A percentile compares a stretch with the other conserved stretches of the same genome.
phyloP scores from a whole-genome alignment of 768 basidiomycete genomes.

The Tulasnella calospora region DNA sequence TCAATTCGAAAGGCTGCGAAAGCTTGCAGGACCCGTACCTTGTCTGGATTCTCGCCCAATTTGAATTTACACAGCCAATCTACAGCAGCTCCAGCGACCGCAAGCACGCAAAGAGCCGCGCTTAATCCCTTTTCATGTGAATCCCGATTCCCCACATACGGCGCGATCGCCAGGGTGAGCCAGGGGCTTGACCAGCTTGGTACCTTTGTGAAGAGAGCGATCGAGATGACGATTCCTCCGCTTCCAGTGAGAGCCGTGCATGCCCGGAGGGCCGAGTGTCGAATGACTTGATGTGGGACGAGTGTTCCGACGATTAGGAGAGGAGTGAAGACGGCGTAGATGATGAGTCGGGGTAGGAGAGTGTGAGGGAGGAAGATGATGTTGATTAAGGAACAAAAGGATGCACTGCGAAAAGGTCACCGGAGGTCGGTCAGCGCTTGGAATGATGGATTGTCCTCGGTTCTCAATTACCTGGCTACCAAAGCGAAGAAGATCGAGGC shows the following conservation, averaged over 20 bases:
- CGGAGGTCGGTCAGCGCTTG: background rate
- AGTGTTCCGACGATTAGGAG: constrained; percentile 43
- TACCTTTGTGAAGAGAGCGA: constrained; percentile 48
- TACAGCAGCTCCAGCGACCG: constrained; percentile 43
- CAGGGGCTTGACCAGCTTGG: constrained; percentile 53
- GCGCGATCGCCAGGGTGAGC: constrained; percentile 61
- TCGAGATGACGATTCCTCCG: constrained; percentile 51
- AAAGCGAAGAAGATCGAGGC: constrained; percentile 49
- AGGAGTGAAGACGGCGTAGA: constrained; percentile 40
- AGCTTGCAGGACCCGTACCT: constrained; percentile 43
- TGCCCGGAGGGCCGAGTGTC: constrained; percentile 49
- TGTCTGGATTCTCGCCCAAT: constrained; percentile 64
- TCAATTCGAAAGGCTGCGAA: background rate
- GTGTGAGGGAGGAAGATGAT: constrained; percentile 51
- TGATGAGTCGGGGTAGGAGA: constrained; percentile 46
- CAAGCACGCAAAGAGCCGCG: constrained; percentile 52
- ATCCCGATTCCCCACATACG: constrained; percentile 33
- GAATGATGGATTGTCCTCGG: constrained; percentile 5
- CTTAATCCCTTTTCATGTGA: constrained; percentile 46
- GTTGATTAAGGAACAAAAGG: constrained; percentile 49
- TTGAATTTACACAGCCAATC: constrained; percentile 55
- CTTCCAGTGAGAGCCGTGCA: constrained; percentile 52
- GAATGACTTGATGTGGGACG: constrained; percentile 45
- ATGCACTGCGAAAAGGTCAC: constrained; percentile 36
- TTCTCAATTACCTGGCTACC: constrained; percentile 49